Evolutionary conservation across 2,329 filamentous ascomycete genomes (phyloP), one percentile per base, ranked within the genome.

Genomic region (Penicillium sclerotigenum): DNA sequence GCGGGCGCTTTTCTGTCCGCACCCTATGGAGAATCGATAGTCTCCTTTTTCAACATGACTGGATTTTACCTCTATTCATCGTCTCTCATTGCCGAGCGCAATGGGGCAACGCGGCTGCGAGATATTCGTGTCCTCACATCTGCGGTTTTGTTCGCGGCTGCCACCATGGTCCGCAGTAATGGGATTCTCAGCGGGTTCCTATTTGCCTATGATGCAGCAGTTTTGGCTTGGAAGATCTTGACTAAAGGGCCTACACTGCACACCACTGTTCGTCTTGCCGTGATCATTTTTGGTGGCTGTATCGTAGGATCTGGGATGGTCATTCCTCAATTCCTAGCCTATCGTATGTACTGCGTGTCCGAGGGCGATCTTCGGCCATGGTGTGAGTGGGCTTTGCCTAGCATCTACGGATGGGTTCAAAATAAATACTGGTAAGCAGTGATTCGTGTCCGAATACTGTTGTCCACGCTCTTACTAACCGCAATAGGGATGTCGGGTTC

Each of bases 351-450:
- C 71, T 96, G 91, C 63, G 61, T 68, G 18, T 66, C 68, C 41
- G 56, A 68, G 20, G 18, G 56, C 28, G 31, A 66, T 37, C 58
- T 77, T 52, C 78, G 89, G 54, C 83, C 85, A 4, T 99, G 94
- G 94, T 99, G 94, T 71, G 70, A 73, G 20, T 80, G 78, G 18
- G 71, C 75, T n/a, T 60, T 92, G 13, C 94, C 94, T 4, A 96
- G 91, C 71, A 92, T 99, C 58, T 97, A 96, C 74, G 82, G 85
- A 0, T 97, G 89, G 79, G 93, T 97, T 2, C 94, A 99, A 71
- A 80, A 81, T 43, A 80, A 89, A 66, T 97, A 99, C 74, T 99
- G 94, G 92, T 96, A 81, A 72, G 85, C 73, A 16, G 20, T 13
- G 1, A 42, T 29, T 18, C 7, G 38, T 28, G 16, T 29, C 46